phyloP scores from a whole-genome alignment of 306 rosid genomes.

The Quercus rubra region DNA sequence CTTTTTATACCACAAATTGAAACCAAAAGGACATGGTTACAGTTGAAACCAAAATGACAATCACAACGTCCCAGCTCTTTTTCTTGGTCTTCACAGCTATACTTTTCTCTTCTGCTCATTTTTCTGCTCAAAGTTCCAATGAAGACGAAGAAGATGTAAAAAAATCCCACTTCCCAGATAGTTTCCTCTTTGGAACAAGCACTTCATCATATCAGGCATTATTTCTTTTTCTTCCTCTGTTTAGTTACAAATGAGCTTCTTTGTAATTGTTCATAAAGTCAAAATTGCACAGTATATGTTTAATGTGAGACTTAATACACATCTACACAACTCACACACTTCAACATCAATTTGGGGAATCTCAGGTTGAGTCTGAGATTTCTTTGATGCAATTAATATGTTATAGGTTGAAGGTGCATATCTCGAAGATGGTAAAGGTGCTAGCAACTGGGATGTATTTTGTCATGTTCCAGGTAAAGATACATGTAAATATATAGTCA shows the following conservation, averaged over 20 bases:
- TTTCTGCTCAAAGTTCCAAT: constrained; percentile 20
- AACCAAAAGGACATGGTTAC: background rate
- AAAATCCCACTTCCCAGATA: constrained; percentile 43
- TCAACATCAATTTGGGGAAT: too few relatives aligned
- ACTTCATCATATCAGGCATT: constrained; percentile 62
- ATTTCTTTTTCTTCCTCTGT: background rate
- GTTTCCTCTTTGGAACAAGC: constrained; percentile 55
- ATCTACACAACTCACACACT: too few relatives aligned
- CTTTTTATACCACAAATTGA: too few relatives aligned
- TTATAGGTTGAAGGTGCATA: constrained; percentile 56
- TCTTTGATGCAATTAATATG: background rate
- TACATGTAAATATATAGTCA: too few relatives aligned
- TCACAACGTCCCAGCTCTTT: background rate
- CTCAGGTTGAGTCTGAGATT: too few relatives aligned
- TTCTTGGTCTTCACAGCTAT: background rate
- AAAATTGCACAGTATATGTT: too few relatives aligned
- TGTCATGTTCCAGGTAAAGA: constrained; percentile 45
- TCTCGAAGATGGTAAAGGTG: constrained; percentile 59
- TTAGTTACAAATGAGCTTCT: background rate
- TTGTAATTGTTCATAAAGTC: too few relatives aligned
- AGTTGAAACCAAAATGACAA: background rate
- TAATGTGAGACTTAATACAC: too few relatives aligned
- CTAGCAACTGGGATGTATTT: constrained; percentile 58
- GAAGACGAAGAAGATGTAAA: constrained; percentile 22
- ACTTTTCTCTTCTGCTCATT: constrained; percentile 1